Percentiles rank a stretch among this genome's conserved stretches.
Evolutionary conservation across 1,284 basidiomycete species (phyloP).

Genomic region (Sparassis latifolia): DNA sequence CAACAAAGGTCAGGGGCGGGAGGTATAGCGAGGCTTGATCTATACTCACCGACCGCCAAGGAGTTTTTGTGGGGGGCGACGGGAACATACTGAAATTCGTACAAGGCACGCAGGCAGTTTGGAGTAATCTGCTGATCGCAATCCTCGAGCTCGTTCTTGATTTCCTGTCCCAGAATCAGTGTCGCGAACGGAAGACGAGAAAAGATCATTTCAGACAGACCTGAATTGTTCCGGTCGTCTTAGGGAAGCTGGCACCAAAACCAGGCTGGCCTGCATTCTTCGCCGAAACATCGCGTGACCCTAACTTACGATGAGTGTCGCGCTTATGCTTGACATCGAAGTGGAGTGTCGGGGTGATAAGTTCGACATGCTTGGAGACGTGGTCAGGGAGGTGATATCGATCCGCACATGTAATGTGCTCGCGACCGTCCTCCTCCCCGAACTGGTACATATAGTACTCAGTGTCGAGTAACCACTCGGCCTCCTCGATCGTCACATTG

Average conservation of each 20-base stretch:
- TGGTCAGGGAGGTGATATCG: conserved; percentile 21
- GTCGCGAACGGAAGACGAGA: background rate
- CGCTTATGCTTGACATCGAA: conserved; percentile 11
- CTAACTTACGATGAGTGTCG: background rate
- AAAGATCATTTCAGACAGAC: background rate
- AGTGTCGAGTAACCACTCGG: conserved; percentile 36
- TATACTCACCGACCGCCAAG: conserved; percentile 11
- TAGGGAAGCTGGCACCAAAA: conserved; percentile 3
- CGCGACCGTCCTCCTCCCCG: conserved; percentile 19
- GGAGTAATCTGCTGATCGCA: conserved; percentile 10
- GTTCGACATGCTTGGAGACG: conserved; percentile 17
- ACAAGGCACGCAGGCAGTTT: conserved; percentile 13
- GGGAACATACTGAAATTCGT: conserved; percentile 11
- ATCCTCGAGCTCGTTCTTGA: background rate
- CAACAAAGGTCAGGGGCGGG: background rate
- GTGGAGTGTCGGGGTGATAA: conserved; percentile 19
- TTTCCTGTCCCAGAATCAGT: background rate
- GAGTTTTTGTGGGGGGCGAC: conserved; percentile 8
- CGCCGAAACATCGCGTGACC: background rate
- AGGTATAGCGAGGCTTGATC: background rate
- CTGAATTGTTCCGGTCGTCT: background rate
- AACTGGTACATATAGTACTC: conserved; percentile 41
- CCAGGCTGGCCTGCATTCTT: background rate
- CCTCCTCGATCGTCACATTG: conserved; percentile 37
- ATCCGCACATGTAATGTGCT: conserved; percentile 23